phyloP scores from a whole-genome alignment of 257 asterid species.

The Coffea canephora region DNA sequence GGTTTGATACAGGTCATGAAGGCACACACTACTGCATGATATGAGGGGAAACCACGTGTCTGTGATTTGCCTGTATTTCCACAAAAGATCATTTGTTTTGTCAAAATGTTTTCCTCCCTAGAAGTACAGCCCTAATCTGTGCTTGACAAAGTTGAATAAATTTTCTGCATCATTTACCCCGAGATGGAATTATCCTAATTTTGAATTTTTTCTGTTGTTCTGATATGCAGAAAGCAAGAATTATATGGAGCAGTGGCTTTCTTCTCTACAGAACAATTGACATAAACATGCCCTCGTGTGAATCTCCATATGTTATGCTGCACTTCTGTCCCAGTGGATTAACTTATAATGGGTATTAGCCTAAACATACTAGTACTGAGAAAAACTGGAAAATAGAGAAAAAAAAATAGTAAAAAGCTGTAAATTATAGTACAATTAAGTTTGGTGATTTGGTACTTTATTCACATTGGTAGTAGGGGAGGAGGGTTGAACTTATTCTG shows the following conservation, averaged over 20 bases:
- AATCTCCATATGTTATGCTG: background rate
- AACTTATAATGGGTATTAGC: background rate
- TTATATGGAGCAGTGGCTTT: constrained; percentile 45
- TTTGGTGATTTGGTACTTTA: background rate
- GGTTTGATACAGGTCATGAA: background rate
- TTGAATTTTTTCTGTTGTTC: background rate
- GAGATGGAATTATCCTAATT: background rate
- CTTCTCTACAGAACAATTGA: constrained; percentile 33
- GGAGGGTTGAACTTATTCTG: background rate
- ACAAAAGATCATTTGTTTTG: background rate
- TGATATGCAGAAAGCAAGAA: constrained; percentile 41
- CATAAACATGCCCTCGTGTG: background rate
- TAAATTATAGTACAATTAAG: background rate
- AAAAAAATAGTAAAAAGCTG: background rate
- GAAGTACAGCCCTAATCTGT: background rate
- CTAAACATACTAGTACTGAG: background rate
- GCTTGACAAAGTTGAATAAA: background rate
- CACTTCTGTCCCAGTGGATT: constrained; percentile 7
- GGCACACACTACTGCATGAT: background rate
- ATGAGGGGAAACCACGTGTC: background rate
- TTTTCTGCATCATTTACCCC: background rate
- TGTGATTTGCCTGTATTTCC: background rate
- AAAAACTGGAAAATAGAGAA: background rate
- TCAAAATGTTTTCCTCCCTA: background rate
- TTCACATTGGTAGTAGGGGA: constrained; percentile 10